Conservation (phyloP, 163 green algal genomes). For the Chloromonas sp. region DNA sequence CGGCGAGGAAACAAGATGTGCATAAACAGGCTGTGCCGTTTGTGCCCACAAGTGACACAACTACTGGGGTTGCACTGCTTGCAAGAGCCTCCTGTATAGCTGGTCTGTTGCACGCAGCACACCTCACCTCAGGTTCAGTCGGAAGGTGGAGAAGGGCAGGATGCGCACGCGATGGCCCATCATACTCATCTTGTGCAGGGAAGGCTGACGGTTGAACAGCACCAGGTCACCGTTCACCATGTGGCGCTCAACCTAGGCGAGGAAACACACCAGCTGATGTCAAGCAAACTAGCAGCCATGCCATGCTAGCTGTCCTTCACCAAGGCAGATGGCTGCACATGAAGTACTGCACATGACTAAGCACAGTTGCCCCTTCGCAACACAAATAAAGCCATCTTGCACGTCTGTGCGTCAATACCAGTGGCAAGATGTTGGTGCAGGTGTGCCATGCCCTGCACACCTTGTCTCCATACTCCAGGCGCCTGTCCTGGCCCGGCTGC, state of each 20-base stretch:
- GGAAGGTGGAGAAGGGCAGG: constrained; percentile 95
- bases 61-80: no score
- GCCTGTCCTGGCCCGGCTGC: constrained; percentile 70
- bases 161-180: constrained; percentile 87
- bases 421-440: not conserved
- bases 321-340: not conserved
- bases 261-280: not conserved
- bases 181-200: constrained; percentile 99
- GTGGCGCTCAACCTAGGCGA: constrained; percentile 84
- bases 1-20: no score
- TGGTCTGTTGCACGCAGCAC: no score
- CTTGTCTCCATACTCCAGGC: constrained; percentile 88
- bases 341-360: no score
- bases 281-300: no score
- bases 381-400: no score
- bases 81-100: no score
- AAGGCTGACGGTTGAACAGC: constrained; percentile 99
- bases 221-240: constrained; percentile 93
- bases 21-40: no score
- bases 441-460: constrained; percentile 16
- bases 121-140: constrained; percentile 74
- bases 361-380: no score
- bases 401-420: no score
- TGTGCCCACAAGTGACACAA: no score
- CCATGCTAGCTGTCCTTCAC: not conserved